Conservation (phyloP, 805 yeast species). For the Maudiozyma turicensis region DNA sequence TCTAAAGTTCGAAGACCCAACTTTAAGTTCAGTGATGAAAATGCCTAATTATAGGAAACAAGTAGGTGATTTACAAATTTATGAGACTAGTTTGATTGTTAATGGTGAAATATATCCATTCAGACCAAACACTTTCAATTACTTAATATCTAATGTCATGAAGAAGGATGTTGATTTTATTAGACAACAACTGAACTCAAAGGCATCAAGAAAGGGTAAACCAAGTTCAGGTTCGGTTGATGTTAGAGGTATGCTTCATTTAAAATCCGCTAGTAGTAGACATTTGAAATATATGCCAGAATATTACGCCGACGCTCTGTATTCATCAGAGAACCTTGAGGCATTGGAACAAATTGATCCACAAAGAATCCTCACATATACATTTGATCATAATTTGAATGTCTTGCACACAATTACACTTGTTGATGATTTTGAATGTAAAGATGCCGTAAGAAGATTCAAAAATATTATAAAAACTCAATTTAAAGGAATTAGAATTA, state of each 20-base stretch:
- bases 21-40: not conserved
- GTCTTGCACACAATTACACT: slow-evolving; percentile 39
- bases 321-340: slow-evolving; percentile 21
- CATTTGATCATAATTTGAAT: slow-evolving; percentile 14
- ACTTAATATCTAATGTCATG: slow-evolving; percentile 41
- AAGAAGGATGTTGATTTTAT: slow-evolving; percentile 39
- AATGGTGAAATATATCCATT: slow-evolving; percentile 63
- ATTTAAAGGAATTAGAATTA: slow-evolving; percentile 31
- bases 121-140: slow-evolving; percentile 43
- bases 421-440: slow-evolving; percentile 45
- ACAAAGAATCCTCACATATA: slow-evolving; percentile 18
- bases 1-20: slow-evolving; percentile 1
- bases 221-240: slow-evolving; percentile 6
- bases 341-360: slow-evolving; percentile 10
- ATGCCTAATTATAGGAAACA: slow-evolving; percentile 21
- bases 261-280: slow-evolving; percentile 31
- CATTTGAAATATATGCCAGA: slow-evolving; percentile 46
- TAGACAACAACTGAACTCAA: slow-evolving; percentile 13
- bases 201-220: slow-evolving; percentile 4
- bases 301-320: slow-evolving; percentile 25
- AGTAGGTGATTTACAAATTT: slow-evolving; percentile 32
- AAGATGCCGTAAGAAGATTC: slow-evolving; percentile 36
- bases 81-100: slow-evolving; percentile 45
- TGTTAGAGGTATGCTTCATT: slow-evolving; percentile 24
- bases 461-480: slow-evolving; percentile 22